phyloP scores from a whole-genome alignment of 768 basidiomycete species.

The Mycena epipterygia region DNA sequence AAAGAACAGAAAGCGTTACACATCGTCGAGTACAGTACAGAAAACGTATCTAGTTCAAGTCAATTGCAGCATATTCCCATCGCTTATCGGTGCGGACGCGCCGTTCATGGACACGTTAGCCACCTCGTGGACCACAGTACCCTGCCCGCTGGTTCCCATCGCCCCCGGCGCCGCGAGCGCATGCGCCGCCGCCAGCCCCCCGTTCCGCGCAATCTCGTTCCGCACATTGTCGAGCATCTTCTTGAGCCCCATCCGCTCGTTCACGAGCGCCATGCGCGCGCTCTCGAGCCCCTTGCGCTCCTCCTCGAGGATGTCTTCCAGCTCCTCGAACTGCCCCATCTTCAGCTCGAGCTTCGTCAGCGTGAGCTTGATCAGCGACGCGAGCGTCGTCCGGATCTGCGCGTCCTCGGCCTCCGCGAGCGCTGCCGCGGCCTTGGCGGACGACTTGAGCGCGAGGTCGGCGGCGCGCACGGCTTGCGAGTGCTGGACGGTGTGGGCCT shows the following conservation, averaged over 20 bases:
- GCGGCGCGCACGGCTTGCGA: conserved; percentile 88
- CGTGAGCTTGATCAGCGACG: conserved; percentile 87
- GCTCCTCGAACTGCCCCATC: conserved; percentile 93
- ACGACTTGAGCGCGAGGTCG: conserved; percentile 88
- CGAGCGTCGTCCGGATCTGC: conserved; percentile 83
- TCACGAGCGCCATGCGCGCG: conserved; percentile 82
- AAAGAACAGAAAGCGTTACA: conserved; percentile 8
- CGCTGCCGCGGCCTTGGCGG: conserved; percentile 84
- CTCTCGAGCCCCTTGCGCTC: conserved; percentile 90
- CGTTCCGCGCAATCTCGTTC: conserved; percentile 73
- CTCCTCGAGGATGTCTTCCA: conserved; percentile 93
- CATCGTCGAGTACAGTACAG: conserved; percentile 7
- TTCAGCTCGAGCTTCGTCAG: conserved; percentile 94
- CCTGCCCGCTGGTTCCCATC: conserved; percentile 73
- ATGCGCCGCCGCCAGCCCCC: conserved; percentile 47
- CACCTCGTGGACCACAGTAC: conserved; percentile 69
- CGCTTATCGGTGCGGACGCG: conserved; percentile 66
- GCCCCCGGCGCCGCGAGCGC: conserved; percentile 51
- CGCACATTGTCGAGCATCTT: conserved; percentile 79
- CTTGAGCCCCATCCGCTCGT: conserved; percentile 81
- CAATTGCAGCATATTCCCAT: conserved; percentile 69
- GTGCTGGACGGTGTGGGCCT: conserved; percentile 65
- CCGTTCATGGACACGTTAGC: conserved; percentile 60
- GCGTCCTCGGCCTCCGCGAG: conserved; percentile 88
- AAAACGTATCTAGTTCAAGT: conserved; percentile 42